These are phyloP conservation scores for Suillus alpinus DNA, from an alignment of 768 basidiomycete species.

Conservation along the genomic window DNA sequence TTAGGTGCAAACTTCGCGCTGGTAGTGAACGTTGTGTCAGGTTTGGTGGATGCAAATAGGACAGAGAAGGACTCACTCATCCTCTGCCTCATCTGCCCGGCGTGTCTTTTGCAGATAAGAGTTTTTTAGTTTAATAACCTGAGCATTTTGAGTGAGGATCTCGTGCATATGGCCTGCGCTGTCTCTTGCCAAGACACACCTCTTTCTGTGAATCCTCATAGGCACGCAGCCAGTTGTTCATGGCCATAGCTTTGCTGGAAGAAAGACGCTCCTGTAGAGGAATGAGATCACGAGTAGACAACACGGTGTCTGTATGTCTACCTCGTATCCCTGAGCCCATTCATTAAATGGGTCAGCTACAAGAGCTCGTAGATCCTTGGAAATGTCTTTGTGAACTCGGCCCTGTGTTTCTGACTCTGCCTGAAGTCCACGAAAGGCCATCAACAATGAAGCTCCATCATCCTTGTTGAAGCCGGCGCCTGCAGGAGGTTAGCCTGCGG, in stretches of 20 bases:
- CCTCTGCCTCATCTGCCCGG: conserved; percentile 88
- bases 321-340: conserved; percentile 79
- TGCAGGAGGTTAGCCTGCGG: conserved; percentile 22
- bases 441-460: conserved; percentile 79
- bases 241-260: conserved; percentile 51
- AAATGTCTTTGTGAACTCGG: conserved; percentile 66
- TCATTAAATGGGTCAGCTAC: conserved; percentile 79
- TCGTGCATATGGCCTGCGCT: neutral
- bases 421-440: conserved; percentile 79
- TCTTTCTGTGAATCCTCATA: conserved; percentile 72
- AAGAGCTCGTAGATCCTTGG: conserved; percentile 70
- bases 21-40: conserved; percentile 14
- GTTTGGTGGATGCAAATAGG: neutral
- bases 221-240: conserved; percentile 64
- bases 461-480: conserved; percentile 72
- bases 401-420: conserved; percentile 70
- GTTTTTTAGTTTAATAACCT: conserved; percentile 67
- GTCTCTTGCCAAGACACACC: conserved; percentile 34
- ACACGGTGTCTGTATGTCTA: conserved; percentile 21
- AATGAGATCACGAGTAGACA: conserved; percentile 2
- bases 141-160: conserved; percentile 1
- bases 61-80: conserved; percentile 64
- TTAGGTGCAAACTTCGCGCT: conserved; percentile 90
- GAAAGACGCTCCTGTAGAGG: conserved; percentile 54
- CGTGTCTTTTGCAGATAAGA: conserved; percentile 76